phyloP scores from a whole-genome alignment of 2,329 filamentous ascomycete species.

The Corniculantispora saksenae region DNA sequence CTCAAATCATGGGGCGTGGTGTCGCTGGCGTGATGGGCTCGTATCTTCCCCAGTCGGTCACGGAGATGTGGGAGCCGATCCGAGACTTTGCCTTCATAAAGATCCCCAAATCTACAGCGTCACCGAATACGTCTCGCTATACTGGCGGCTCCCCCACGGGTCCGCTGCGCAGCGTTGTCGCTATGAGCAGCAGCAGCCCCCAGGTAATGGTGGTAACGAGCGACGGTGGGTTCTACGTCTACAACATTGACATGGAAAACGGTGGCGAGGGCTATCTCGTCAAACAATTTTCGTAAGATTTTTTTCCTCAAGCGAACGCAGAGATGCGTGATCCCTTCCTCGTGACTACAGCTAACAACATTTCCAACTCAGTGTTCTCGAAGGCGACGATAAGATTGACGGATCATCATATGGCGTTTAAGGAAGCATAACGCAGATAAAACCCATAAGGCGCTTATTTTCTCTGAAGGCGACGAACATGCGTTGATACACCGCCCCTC shows the following conservation, averaged over 20 bases:
- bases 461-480: background rate
- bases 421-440: background rate
- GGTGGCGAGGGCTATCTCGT: conserved; percentile 90
- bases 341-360: background rate
- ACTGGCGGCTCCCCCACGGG: conserved; percentile 38
- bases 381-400: conserved; percentile 57
- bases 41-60: conserved; percentile 89
- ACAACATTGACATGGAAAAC: conserved; percentile 90
- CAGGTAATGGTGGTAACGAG: conserved; percentile 98
- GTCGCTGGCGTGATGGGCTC: conserved; percentile 87
- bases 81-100: conserved; percentile 97
- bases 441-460: background rate
- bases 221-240: conserved; percentile 92
- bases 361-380: conserved; percentile 46
- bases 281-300: conserved; percentile 86
- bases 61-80: conserved; percentile 95
- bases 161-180: conserved; percentile 85
- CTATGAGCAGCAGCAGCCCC: conserved; percentile 91
- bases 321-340: background rate
- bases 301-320: conserved; percentile 21
- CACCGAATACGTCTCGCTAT: conserved; percentile 24
- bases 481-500: background rate
- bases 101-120: conserved; percentile 63
- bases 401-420: conserved; percentile 44
- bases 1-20: conserved; percentile 86